Evolutionary conservation across 495 filamentous ascomycete species (phyloP), one percentile per base, ranked within the genome.

Genomic region (Thermothielavioides terrestris): DNA sequence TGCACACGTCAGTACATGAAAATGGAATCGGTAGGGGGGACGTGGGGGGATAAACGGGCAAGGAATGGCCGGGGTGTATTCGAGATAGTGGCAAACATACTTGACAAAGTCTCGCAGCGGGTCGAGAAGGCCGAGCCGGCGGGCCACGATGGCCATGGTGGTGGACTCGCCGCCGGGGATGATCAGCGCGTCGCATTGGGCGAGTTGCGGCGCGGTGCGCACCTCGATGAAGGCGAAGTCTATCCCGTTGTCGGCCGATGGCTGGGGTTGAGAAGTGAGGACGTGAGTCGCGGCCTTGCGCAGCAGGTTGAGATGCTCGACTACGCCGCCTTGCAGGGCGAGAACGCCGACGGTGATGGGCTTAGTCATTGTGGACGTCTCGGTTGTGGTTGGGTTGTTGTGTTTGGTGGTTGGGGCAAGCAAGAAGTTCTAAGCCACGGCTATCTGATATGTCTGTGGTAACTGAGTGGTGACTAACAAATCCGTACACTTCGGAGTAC

Each of bases 161-260:
- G 92, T 98, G 62, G 88, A 94, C 62, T 98, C 92, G 50, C 92
- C 94, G 35, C 92, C 92, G 6, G 94, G 92, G 52, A 98, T 77
- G 56, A 98, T 80, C 18, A 98, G 74, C 2, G 83, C 92, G 62
- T 89, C 81, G 70, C 89, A 95, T 57, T 51, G 57, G 10, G 73
- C 69, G 12, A 98, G 76, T 52, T 95, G 77, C 9, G 72, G 65
- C 15, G 78, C 65, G 26, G 83, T 97, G 45, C 90, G 85, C 39
- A 98, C 84, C 63, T 94, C 85, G 54, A 81, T 69, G 64, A 89
- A 89, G 50, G 60, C 56, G 71, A 88, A 61, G 43, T 38, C 49
- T 53, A 57, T 30, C 45, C 56, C 32, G 10, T 31, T 48, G n/a
- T 14, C 11, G 1, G 25, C 12, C 5, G 1, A 11, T 32, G 21